Conservation (phyloP, 495 filamentous ascomycete genomes). For the Chaetomium cochliodes region DNA sequence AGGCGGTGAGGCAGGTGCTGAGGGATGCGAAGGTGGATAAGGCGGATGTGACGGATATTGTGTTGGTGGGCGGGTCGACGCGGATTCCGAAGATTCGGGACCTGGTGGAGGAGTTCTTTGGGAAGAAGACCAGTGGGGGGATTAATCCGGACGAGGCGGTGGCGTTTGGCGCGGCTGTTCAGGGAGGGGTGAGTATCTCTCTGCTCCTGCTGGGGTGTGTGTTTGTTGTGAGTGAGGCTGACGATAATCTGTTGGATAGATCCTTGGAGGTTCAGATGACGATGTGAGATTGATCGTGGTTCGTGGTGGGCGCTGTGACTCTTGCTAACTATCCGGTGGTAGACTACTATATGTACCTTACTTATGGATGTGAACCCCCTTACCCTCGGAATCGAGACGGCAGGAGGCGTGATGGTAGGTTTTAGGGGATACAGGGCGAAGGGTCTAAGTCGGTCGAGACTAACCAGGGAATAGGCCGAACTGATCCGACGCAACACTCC, state of each 20-base stretch:
- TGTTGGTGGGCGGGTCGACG: conserved; percentile 83
- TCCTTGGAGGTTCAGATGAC: conserved; percentile 17
- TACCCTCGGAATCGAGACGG: conserved; percentile 94
- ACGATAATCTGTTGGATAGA: conserved; percentile 35
- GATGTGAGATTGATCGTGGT: neutral
- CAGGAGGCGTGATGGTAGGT: conserved; percentile 76
- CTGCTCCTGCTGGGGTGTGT: neutral
- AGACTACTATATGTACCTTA: conserved; percentile 62
- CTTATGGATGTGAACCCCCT: conserved; percentile 95
- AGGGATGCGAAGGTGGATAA: conserved; percentile 82
- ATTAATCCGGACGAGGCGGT: conserved; percentile 97
- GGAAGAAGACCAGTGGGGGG: conserved; percentile 87
- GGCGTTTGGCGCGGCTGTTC: conserved; percentile 88
- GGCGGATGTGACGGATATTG: conserved; percentile 75
- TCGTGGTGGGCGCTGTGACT: neutral
- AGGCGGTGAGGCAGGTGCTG: conserved; percentile 89
- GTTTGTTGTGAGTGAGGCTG: neutral
- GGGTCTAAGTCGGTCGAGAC: neutral
- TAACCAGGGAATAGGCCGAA: conserved; percentile 55
- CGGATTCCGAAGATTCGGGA: conserved; percentile 91
- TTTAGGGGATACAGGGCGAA: neutral
- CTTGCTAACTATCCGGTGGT: conserved; percentile 61
- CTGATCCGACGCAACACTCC: conserved; percentile 85
- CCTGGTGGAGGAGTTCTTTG: conserved; percentile 90
- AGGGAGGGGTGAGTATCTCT: conserved; percentile 63